phyloP scores from a whole-genome alignment of 2,329 filamentous ascomycete genomes.

The Trichoderma sp. region DNA sequence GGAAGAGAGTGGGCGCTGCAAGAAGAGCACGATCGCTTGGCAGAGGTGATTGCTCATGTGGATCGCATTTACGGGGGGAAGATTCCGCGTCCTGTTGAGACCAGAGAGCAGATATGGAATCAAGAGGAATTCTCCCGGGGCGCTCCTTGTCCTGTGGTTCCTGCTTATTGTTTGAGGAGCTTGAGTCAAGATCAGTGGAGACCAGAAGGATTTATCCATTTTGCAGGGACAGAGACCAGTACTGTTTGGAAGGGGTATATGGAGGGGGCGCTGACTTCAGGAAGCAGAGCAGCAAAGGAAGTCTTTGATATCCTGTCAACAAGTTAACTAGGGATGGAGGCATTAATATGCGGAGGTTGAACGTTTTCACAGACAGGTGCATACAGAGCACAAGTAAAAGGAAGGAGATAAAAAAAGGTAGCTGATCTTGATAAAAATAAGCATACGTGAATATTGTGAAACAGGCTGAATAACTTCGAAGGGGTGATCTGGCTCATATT shows the following conservation, averaged over 20 bases:
- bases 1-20: conserved; percentile 34
- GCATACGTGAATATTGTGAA: too few species aligned
- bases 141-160: conserved; percentile 41
- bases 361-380: not conserved
- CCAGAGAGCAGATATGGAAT: conserved; percentile 28
- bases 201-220: conserved; percentile 49
- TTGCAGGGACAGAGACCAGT: conserved; percentile 54
- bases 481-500: too few species aligned
- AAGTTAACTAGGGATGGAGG: not conserved
- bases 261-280: conserved; percentile 53
- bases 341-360: not conserved
- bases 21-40: conserved; percentile 36
- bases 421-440: not conserved
- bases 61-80: conserved; percentile 30
- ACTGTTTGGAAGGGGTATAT: conserved; percentile 57
- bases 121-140: conserved; percentile 41
- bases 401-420: not conserved
- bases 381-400: not conserved
- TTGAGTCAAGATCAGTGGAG: conserved; percentile 39
- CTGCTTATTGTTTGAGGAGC: conserved; percentile 38
- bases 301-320: conserved; percentile 37
- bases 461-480: too few species aligned
- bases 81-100: conserved; percentile 8
- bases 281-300: conserved; percentile 49
- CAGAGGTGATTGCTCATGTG: conserved; percentile 43